phyloP scores from a whole-genome alignment of 108 stramenopile species.

The Nannochloropsis gaditana region DNA sequence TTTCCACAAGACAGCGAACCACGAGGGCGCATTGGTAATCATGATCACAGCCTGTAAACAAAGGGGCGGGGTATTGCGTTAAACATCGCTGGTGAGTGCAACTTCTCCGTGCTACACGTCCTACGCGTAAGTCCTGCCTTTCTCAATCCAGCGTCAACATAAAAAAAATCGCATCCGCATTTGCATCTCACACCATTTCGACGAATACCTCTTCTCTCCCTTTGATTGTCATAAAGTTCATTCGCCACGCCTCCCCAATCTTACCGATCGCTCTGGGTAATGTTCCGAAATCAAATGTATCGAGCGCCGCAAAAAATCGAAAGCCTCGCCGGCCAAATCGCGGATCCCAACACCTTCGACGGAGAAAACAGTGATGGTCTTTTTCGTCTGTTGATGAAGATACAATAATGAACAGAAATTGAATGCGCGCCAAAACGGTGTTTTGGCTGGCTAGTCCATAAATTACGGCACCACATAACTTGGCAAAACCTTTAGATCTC shows the following conservation, averaged over 20 bases:
- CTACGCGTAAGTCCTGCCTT: too few species aligned
- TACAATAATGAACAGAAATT: slow-evolving; percentile 5
- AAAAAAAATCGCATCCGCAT: too few species aligned
- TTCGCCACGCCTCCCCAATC: neutral
- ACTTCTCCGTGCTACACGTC: too few species aligned
- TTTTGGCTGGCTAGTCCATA: too few species aligned
- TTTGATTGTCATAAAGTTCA: neutral
- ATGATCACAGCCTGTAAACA: slow-evolving; percentile 24
- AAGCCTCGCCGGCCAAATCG: slow-evolving; percentile 29
- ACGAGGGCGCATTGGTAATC: slow-evolving; percentile 26
- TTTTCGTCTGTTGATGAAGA: slow-evolving; percentile 25
- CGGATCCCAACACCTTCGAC: slow-evolving; percentile 21
- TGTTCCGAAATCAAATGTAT: slow-evolving; percentile 23
- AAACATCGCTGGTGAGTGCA: too few species aligned
- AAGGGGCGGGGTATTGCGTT: too few species aligned
- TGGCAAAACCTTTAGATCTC: too few species aligned
- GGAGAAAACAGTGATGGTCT: slow-evolving; percentile 29
- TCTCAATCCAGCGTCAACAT: too few species aligned
- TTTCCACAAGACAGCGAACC: slow-evolving; percentile 30
- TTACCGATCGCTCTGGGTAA: slow-evolving; percentile 34
- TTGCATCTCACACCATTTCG: neutral
- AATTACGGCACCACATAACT: too few species aligned
- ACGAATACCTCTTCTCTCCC: neutral
- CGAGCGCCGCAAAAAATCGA: slow-evolving; percentile 29
- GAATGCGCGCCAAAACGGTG: neutral